Percentiles rank a stretch among this genome's conserved stretches.
Evolutionary conservation across 2,329 filamentous ascomycete genomes (phyloP).

Genomic region (Didymosphaeria variabile): DNA sequence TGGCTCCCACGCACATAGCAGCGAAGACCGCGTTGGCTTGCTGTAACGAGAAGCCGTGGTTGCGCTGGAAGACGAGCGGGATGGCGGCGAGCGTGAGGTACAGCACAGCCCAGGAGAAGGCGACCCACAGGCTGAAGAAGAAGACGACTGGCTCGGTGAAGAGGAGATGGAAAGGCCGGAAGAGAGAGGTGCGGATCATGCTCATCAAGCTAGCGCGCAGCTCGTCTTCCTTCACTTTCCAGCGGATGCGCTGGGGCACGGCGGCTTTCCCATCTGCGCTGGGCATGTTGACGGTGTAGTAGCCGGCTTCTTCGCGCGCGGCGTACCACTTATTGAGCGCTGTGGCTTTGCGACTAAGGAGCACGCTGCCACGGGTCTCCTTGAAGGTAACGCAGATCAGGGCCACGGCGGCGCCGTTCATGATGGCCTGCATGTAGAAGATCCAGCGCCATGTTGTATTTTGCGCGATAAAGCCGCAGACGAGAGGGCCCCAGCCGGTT

Average conservation of each 20-base stretch:
- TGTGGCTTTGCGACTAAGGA: slow-evolving; percentile 78
- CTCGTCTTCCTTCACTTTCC: slow-evolving; percentile 82
- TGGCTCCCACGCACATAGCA: slow-evolving; percentile 72
- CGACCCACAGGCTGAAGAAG: slow-evolving; percentile 88
- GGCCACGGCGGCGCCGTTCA: slow-evolving; percentile 69
- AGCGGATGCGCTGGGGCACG: slow-evolving; percentile 69
- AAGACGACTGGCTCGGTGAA: slow-evolving; percentile 81
- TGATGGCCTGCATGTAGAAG: slow-evolving; percentile 85
- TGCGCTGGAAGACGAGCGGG: slow-evolving; percentile 76
- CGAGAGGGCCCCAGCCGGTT: slow-evolving; percentile 79
- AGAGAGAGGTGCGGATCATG: slow-evolving; percentile 78
- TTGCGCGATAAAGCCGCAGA: slow-evolving; percentile 74
- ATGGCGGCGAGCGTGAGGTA: slow-evolving; percentile 86
- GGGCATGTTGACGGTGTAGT: slow-evolving; percentile 62
- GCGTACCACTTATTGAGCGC: slow-evolving; percentile 83
- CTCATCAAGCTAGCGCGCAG: slow-evolving; percentile 72
- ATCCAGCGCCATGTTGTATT: slow-evolving; percentile 82
- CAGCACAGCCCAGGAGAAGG: slow-evolving; percentile 88
- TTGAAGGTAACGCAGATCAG: slow-evolving; percentile 75
- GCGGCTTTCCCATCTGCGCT: slow-evolving; percentile 37
- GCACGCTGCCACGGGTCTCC: slow-evolving; percentile 82
- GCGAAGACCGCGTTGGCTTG: slow-evolving; percentile 77
- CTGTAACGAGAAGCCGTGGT: slow-evolving; percentile 73
- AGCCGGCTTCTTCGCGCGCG: slow-evolving; percentile 71
- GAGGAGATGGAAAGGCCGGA: slow-evolving; percentile 80